Base-by-base conservation (phyloP, 345 rosid genomes). In the Salix brachista region DNA sequence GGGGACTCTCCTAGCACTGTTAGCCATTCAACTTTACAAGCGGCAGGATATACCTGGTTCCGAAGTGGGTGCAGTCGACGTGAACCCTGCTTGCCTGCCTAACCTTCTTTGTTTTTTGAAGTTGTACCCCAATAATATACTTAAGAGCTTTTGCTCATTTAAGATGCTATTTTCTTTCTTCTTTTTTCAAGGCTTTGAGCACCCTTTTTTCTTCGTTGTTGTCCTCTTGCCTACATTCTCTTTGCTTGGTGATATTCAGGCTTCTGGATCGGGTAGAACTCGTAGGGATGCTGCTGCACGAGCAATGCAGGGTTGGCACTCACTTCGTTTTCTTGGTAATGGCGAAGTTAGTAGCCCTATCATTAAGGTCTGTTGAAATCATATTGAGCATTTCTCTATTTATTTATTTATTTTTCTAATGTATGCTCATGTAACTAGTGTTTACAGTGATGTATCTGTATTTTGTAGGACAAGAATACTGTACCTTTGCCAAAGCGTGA, bases 271-370 rank as follows among this genome's bases (percentile, higher is more conserved):
- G 2, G 90, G 90, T 72, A 81, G 96, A 68, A 87, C 89, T 60
- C 83, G 90, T 66, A 89, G 93, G 69, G 91, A 88, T 85, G 87
- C 91, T 77, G 94, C 94, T 8, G 85, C 91, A 34, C 95, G 95
- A 78, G 95, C 95, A 13, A 91, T 89, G 93, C 91, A 87, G 83
- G 93, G 96, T 79, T 91, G 96, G 93, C 92, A 88, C 72, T 86
- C 91, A 2, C 91, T 86, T 44, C 89, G 89, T 36, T 84, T 86
- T 77, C 83, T 86, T 48, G 84, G 86, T 80, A 86, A 84, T 62
- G 87, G 85, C 32, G 90, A 91, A 83, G 91, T 91, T 62, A 81
- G 87, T 76, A 86, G 86, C 72, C 87, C 89, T 19, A 82, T 89
- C 67, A 83, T 86, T 70, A 89, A 87, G 90, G 94, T 91, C 32